Base-by-base conservation (phyloP, 2,329 filamentous ascomycete species). In the Microthyrium microscopicum region DNA sequence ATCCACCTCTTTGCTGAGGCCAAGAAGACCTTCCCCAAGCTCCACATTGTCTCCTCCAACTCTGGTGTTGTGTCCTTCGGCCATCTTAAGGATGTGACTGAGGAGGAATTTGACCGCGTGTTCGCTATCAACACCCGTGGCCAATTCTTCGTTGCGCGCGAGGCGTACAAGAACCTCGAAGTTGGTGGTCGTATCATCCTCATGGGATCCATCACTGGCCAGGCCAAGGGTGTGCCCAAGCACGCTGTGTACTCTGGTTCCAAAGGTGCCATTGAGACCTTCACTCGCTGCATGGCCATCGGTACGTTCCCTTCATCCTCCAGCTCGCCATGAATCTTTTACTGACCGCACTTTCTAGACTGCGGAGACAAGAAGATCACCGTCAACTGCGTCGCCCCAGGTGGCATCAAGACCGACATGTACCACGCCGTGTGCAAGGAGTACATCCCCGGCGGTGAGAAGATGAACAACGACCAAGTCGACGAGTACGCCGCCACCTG, bases 1-100 rank as follows among this genome's bases (percentile, higher is more conserved):
- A 61, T 66, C 35, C 53, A 56, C 39, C 58, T 81, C 44, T 77
- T 81, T 59, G 62, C 68, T 37, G 54, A 75, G 48, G 73, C 73
- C 34, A 60, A 73, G 41, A 57, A 59, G 44, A 60, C 68, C 52
- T 81, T 73, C 48, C 74, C 74, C 53, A 65, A 70, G 52, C 62
- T 80, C 47, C 62, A 79, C 56, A 75, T 80, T 44, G 74, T 75
- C 47, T 71, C 69, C 62, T 77, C 70, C 49, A 79, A 79, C 63
- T 71, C 68, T 29, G 74, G 65, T 42, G 65, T 66, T 35, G 62
- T 66, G 22, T 60, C 57, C 28, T 66, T 66, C 48, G 62, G 62
- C 38, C 62, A 66, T 51, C 50, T 66, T 44, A 62, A 64, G 51
- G 62, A 66, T 39, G 62, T 66, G 29, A 59, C 58, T 29, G 61